Evolutionary conservation across 2,329 filamentous ascomycete species (phyloP).

Genomic region (Mollisia scopiformis): DNA sequence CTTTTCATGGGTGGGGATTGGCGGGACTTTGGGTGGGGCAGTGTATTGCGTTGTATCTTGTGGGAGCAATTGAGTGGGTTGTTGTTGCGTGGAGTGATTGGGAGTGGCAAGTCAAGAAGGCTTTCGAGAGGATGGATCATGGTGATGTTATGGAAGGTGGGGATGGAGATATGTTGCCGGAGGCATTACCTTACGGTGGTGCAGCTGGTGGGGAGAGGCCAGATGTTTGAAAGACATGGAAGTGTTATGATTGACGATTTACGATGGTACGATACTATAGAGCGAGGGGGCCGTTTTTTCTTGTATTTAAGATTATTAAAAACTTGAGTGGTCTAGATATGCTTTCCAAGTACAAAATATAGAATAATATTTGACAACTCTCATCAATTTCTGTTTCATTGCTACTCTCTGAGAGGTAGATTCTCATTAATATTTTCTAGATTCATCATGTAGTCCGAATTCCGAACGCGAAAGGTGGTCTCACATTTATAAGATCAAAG

Average conservation of each 20-base stretch:
- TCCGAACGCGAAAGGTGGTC: too few species aligned
- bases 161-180: conserved; percentile 3
- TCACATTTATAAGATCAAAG: too few species aligned
- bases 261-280: not conserved
- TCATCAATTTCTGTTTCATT: too few species aligned
- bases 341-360: too few species aligned
- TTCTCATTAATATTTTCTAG: not conserved
- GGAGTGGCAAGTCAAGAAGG: conserved; percentile 72
- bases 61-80: conserved; percentile 77
- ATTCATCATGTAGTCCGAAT: too few species aligned
- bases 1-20: conserved; percentile 84
- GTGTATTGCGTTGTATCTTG: conserved; percentile 79
- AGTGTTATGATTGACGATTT: not conserved
- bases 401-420: too few species aligned
- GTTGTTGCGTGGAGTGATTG: conserved; percentile 80
- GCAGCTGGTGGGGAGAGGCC: not conserved
- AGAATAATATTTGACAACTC: too few species aligned
- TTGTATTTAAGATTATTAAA: too few species aligned
- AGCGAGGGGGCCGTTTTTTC: not conserved
- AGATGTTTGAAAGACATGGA: not conserved
- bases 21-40: conserved; percentile 83
- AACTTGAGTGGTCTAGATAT: too few species aligned
- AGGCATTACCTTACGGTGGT: not conserved
- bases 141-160: conserved; percentile 31
- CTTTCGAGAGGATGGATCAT: conserved; percentile 70